phyloP scores from a whole-genome alignment of 352 stramenopile genomes.

The Pythium folliculosum region DNA sequence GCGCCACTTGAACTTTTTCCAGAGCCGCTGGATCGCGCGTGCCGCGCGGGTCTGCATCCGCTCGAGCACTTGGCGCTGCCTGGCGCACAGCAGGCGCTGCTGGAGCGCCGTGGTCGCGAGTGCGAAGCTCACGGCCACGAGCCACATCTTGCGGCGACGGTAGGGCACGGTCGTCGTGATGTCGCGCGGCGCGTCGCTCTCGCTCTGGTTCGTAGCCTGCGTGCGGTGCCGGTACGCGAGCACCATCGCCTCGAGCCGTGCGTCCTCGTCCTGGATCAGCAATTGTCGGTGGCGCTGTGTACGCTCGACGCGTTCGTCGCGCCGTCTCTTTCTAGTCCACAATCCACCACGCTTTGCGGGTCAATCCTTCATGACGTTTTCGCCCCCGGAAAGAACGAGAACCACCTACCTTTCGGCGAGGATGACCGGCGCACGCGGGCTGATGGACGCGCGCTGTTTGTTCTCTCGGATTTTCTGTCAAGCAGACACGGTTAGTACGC shows the following conservation, averaged over 20 bases:
- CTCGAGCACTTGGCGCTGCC: constrained; percentile 36
- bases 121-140: constrained; percentile 46
- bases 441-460: constrained; percentile 37
- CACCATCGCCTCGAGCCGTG: constrained; percentile 34
- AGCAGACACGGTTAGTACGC: too few relatives aligned
- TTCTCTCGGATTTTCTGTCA: constrained; percentile 68
- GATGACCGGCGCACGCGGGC: constrained; percentile 20
- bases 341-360: constrained; percentile 4
- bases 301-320: constrained; percentile 49
- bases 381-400: not conserved
- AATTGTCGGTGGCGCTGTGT: constrained; percentile 44
- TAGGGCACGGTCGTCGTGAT: constrained; percentile 36
- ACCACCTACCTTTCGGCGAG: constrained; percentile 27
- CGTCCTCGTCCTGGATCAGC: constrained; percentile 46
- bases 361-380: not conserved
- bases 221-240: constrained; percentile 43
- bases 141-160: constrained; percentile 52
- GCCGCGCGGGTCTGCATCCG: constrained; percentile 44
- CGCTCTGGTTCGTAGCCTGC: constrained; percentile 21
- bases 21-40: constrained; percentile 55
- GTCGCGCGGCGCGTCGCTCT: constrained; percentile 29
- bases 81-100: constrained; percentile 34
- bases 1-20: constrained; percentile 63
- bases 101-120: constrained; percentile 40
- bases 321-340: constrained; percentile 63